Evolutionary conservation across 1,139 yeast species (phyloP).

Genomic region (Saccharomycopsis phalli): DNA sequence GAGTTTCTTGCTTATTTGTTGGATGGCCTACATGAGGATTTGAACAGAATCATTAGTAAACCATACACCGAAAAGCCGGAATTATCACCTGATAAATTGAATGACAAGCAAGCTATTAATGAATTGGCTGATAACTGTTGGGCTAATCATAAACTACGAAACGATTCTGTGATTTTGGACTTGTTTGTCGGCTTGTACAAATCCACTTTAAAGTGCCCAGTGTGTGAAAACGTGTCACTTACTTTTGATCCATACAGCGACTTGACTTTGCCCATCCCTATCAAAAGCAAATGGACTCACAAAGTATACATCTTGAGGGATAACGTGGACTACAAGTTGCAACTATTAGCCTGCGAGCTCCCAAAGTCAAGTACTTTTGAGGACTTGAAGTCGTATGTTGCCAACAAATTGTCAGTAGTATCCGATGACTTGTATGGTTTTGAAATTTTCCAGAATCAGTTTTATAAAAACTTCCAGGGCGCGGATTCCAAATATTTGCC

Average conservation of each 20-base stretch:
- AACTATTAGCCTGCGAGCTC: slow-evolving; percentile 60
- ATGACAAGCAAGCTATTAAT: slow-evolving; percentile 45
- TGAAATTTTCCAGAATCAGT: slow-evolving; percentile 62
- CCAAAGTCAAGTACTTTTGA: slow-evolving; percentile 55
- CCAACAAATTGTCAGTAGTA: slow-evolving; percentile 39
- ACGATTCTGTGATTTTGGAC: slow-evolving; percentile 79
- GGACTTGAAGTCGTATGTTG: slow-evolving; percentile 55
- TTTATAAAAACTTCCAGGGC: slow-evolving; percentile 59
- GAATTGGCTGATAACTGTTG: slow-evolving; percentile 69
- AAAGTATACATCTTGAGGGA: slow-evolving; percentile 46
- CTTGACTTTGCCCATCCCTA: slow-evolving; percentile 81
- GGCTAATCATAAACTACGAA: slow-evolving; percentile 70
- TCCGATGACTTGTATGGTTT: slow-evolving; percentile 44
- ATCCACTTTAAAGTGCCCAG: slow-evolving; percentile 84
- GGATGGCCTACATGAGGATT: slow-evolving; percentile 91
- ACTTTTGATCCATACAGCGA: slow-evolving; percentile 95
- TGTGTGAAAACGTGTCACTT: slow-evolving; percentile 68
- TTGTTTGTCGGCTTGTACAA: slow-evolving; percentile 85
- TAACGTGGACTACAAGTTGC: slow-evolving; percentile 44
- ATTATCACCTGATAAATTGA: slow-evolving; percentile 45
- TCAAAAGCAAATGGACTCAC: slow-evolving; percentile 65
- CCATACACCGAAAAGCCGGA: slow-evolving; percentile 92
- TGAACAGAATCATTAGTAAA: slow-evolving; percentile 70
- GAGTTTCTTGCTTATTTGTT: slow-evolving; percentile 84
- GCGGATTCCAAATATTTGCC: slow-evolving; percentile 49